Evolutionary conservation across 768 basidiomycete species (phyloP).

Genomic region (Agaricus sinodeliciosus): DNA sequence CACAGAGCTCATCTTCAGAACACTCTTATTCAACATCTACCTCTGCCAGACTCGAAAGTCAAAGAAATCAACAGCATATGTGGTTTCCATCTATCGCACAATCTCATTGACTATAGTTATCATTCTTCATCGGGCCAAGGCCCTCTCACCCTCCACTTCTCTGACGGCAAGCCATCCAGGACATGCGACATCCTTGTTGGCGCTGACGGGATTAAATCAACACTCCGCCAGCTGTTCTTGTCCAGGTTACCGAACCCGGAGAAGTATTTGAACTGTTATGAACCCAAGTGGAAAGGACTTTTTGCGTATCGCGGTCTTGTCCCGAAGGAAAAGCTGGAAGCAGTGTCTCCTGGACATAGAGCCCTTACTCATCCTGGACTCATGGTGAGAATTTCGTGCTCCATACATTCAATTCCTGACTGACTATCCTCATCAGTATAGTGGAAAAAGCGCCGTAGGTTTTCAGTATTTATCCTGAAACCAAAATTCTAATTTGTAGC

Average conservation of each 20-base stretch:
- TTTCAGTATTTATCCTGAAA: background rate
- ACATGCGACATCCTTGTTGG: conserved; percentile 31
- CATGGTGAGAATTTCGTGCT: conserved; percentile 2
- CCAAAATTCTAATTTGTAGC: too few species aligned
- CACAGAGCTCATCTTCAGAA: conserved; percentile 56
- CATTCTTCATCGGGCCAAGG: conserved; percentile 16
- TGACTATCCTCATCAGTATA: conserved; percentile 10
- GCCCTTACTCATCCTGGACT: conserved; percentile 13
- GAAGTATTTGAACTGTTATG: conserved; percentile 13
- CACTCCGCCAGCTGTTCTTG: conserved; percentile 12
- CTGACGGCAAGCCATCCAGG: conserved; percentile 16
- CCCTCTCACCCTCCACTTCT: conserved; percentile 19
- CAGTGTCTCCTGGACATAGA: conserved; percentile 19
- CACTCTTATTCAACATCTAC: conserved; percentile 38
- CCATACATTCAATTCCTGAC: background rate
- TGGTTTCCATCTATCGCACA: conserved; percentile 38
- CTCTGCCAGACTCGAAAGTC: conserved; percentile 11
- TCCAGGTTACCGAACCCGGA: background rate
- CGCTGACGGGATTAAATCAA: conserved; percentile 17
- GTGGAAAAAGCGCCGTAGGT: conserved; percentile 17
- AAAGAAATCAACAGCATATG: conserved; percentile 17
- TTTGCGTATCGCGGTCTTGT: conserved; percentile 29
- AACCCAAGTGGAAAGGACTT: conserved; percentile 30
- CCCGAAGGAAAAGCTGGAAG: conserved; percentile 18
- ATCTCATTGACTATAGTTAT: conserved; percentile 41